A percentile compares a stretch with the other conserved stretches of the same genome.
phyloP scores from a whole-genome alignment of 2,329 filamentous ascomycete genomes.

The Colletotrichum tabaci region DNA sequence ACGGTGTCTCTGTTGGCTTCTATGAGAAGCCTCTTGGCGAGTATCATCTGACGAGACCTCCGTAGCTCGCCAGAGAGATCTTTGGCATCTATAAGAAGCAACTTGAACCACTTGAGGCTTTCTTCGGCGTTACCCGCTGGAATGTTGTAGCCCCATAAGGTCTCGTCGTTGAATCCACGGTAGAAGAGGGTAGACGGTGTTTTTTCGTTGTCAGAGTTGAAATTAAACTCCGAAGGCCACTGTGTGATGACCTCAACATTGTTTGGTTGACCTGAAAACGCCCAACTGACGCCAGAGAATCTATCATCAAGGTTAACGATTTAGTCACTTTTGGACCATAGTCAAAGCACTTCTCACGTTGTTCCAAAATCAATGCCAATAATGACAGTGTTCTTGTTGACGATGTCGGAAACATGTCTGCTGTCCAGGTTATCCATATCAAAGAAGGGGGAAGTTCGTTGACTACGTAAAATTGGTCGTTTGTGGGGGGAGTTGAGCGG shows the following conservation, averaged over 20 bases:
- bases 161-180: accelerated
- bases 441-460: too few relatives aligned
- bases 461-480: too few relatives aligned
- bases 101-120: constrained; percentile 62
- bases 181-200: constrained; percentile 49
- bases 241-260: constrained; percentile 50
- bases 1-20: constrained; percentile 44
- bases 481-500: too few relatives aligned
- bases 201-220: constrained; percentile 52
- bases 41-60: constrained; percentile 43
- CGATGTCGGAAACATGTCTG: too few relatives aligned
- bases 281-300: constrained; percentile 59
- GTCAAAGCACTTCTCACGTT: too few relatives aligned
- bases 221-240: constrained; percentile 46
- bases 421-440: too few relatives aligned
- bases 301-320: too few relatives aligned
- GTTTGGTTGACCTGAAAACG: constrained; percentile 47
- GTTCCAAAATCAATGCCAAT: too few relatives aligned
- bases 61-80: constrained; percentile 49
- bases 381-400: too few relatives aligned
- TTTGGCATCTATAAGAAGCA: constrained; percentile 52
- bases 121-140: constrained; percentile 41
- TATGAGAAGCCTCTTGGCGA: constrained; percentile 12
- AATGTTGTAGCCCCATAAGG: constrained; percentile 53
- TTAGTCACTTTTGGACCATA: too few relatives aligned